Evolutionary conservation across 306 rosid genomes (phyloP).

Genomic region (Dryas alaskensis): DNA sequence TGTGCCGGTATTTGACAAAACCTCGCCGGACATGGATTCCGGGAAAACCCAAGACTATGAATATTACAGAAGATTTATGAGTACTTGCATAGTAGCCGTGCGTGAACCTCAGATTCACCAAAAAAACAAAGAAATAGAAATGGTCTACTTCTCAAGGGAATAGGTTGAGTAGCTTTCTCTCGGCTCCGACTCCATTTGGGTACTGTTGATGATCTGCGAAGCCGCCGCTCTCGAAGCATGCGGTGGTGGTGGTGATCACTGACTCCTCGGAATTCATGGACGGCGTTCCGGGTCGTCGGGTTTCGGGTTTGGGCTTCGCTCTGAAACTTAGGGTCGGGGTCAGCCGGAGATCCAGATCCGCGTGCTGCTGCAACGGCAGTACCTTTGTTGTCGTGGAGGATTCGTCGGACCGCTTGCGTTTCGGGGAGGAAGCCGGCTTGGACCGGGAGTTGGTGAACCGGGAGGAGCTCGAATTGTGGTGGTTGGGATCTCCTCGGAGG

Average conservation of each 20-base stretch:
- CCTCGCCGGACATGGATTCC: constrained; percentile 55
- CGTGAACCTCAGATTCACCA: constrained; percentile 43
- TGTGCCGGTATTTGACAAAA: constrained; percentile 58
- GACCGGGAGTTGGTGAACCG: constrained; percentile 47
- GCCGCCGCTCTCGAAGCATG: constrained; percentile 60
- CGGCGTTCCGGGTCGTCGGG: constrained; percentile 65
- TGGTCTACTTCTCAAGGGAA: constrained; percentile 41
- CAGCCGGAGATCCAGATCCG: constrained; percentile 76
- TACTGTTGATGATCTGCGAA: constrained; percentile 31
- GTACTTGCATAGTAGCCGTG: constrained; percentile 8
- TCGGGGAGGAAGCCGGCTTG: constrained; percentile 43
- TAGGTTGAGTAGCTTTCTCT: constrained; percentile 64
- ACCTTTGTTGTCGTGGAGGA: constrained; percentile 23
- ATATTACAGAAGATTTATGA: constrained; percentile 18
- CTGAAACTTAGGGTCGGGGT: constrained; percentile 48
- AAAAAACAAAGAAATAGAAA: neutral
- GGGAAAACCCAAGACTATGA: constrained; percentile 22
- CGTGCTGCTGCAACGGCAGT: constrained; percentile 21
- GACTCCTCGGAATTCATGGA: constrained; percentile 94
- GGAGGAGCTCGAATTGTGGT: constrained; percentile 18
- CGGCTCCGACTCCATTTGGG: constrained; percentile 23
- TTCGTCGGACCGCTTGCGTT: constrained; percentile 56
- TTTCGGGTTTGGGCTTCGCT: constrained; percentile 34
- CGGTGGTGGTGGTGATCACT: constrained; percentile 63
- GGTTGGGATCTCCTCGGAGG: constrained; percentile 45